Evolutionary conservation across 495 filamentous ascomycete genomes (phyloP).

Genomic region (Schizothecium vesticola): DNA sequence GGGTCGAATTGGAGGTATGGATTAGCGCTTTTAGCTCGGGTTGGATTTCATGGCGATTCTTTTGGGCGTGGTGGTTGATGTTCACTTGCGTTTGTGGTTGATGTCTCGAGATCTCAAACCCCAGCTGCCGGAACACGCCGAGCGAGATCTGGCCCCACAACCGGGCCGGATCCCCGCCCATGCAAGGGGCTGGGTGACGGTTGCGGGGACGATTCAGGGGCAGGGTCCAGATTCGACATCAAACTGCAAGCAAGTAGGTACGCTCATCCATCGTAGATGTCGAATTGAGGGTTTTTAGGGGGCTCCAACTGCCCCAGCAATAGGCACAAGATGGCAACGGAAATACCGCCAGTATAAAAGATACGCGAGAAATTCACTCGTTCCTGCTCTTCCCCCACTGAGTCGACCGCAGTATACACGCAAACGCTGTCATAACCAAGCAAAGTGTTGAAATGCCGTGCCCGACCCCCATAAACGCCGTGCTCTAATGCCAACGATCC

Average conservation of each 20-base stretch:
- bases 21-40: not conserved
- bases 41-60: not conserved
- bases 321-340: not conserved
- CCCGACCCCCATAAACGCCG: conserved; percentile 7
- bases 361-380: not conserved
- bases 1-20: not conserved
- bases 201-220: conserved; percentile 1
- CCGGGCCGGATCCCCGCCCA: not conserved
- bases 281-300: not conserved
- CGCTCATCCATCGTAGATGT: not conserved
- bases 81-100: not conserved
- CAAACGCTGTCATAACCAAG: not conserved
- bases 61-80: not conserved
- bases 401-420: not conserved
- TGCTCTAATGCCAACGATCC: conserved; percentile 13
- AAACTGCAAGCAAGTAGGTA: not conserved
- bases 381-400: not conserved
- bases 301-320: not conserved
- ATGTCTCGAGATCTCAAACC: conserved; percentile 2
- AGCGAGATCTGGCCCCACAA: conserved; percentile 10
- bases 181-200: not conserved
- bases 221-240: not conserved
- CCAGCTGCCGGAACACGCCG: not conserved
- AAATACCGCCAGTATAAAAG: not conserved
- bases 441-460: conserved; percentile 1